phyloP scores from a whole-genome alignment of 2,329 filamentous ascomycete species.

The Neoascochyta sp. region DNA sequence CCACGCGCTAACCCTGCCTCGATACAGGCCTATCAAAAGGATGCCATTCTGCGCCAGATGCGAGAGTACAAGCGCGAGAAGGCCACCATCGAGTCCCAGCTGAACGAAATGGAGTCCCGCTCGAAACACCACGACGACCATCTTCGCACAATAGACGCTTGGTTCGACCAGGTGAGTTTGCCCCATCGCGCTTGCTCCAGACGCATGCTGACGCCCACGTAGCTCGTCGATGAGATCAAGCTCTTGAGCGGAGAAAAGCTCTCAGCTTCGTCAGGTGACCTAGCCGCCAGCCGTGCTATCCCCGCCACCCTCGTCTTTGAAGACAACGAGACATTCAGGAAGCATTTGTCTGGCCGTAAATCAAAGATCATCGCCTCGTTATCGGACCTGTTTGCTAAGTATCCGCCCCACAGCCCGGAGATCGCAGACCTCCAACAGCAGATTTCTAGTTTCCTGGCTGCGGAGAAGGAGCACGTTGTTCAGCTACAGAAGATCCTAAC shows the following conservation, averaged over 20 bases:
- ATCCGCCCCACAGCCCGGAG: slow-evolving; percentile 58
- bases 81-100: slow-evolving; percentile 70
- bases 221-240: slow-evolving; percentile 50
- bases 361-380: slow-evolving; percentile 73
- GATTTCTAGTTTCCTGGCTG: slow-evolving; percentile 69
- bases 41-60: slow-evolving; percentile 96
- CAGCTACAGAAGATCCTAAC: slow-evolving; percentile 70
- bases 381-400: slow-evolving; percentile 59
- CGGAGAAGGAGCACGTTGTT: slow-evolving; percentile 75
- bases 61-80: slow-evolving; percentile 95
- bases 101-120: slow-evolving; percentile 75
- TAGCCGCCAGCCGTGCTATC: slow-evolving; percentile 39
- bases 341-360: slow-evolving; percentile 73
- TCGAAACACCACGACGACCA: slow-evolving; percentile 87
- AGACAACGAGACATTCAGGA: slow-evolving; percentile 63
- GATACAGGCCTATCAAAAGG: slow-evolving; percentile 80
- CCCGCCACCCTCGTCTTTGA: slow-evolving; percentile 55
- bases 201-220: slow-evolving; percentile 23
- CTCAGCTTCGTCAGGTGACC: slow-evolving; percentile 16
- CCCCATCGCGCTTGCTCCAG: slow-evolving; percentile 5
- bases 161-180: slow-evolving; percentile 81
- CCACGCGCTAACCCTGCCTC: slow-evolving; percentile 29
- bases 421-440: slow-evolving; percentile 69
- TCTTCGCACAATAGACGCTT: slow-evolving; percentile 81
- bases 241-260: slow-evolving; percentile 40